Evolutionary conservation across 805 yeast genomes (phyloP).

Genomic region (Ogataea ramenticola): DNA sequence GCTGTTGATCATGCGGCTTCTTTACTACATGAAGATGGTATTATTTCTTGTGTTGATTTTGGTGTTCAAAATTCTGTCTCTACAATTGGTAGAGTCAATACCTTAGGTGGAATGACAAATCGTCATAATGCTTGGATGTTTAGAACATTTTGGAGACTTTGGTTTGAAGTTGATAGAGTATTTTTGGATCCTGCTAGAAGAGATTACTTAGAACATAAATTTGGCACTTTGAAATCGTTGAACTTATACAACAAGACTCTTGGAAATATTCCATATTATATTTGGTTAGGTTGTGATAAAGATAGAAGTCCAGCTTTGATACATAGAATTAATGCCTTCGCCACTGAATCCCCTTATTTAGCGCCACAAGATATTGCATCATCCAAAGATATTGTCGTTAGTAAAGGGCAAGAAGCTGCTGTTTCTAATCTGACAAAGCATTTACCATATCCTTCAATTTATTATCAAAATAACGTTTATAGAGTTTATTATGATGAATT

Average conservation of each 20-base stretch:
- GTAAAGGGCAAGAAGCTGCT: slow-evolving; percentile 78
- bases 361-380: slow-evolving; percentile 43
- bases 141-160: slow-evolving; percentile 77
- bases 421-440: slow-evolving; percentile 51
- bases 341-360: slow-evolving; percentile 76
- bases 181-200: slow-evolving; percentile 75
- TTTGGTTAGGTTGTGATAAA: slow-evolving; percentile 76
- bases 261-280: slow-evolving; percentile 75
- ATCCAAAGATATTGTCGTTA: slow-evolving; percentile 29
- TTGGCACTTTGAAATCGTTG: slow-evolving; percentile 72
- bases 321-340: slow-evolving; percentile 57
- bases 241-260: slow-evolving; percentile 57
- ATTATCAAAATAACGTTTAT: slow-evolving; percentile 72
- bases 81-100: slow-evolving; percentile 59
- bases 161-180: slow-evolving; percentile 84
- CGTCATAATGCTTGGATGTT: slow-evolving; percentile 72
- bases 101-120: slow-evolving; percentile 65
- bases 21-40: slow-evolving; percentile 48
- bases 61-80: slow-evolving; percentile 68
- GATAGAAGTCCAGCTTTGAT: slow-evolving; percentile 40
- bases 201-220: slow-evolving; percentile 74
- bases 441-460: slow-evolving; percentile 73
- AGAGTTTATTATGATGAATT: slow-evolving; percentile 74
- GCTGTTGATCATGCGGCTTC: slow-evolving; percentile 62
- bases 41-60: slow-evolving; percentile 69